Conservation (phyloP, 768 basidiomycete species). For the Termitomyces eurrhizus region DNA sequence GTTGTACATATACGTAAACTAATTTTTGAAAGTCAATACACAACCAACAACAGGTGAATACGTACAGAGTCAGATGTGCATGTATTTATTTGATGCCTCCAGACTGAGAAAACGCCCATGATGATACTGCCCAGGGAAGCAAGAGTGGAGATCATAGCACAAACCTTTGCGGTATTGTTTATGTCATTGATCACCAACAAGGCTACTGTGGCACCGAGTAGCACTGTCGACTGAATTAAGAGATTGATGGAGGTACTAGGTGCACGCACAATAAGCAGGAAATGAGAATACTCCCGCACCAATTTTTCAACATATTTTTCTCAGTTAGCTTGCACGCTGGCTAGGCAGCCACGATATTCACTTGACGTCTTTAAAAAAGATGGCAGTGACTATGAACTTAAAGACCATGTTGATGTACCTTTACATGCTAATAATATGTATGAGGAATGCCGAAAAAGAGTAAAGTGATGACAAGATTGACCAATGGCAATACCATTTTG, state of each 20-base stretch:
- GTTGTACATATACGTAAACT: conserved; percentile 56
- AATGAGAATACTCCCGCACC: conserved; percentile 52
- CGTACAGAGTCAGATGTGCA: conserved; percentile 40
- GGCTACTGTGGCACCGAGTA: conserved; percentile 51
- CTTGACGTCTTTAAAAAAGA: conserved; percentile 28
- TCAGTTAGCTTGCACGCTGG: conserved; percentile 47
- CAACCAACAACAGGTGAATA: background rate
- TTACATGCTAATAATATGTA: conserved; percentile 47
- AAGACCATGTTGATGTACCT: conserved; percentile 17
- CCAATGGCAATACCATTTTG: conserved; percentile 22
- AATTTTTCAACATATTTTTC: conserved; percentile 45
- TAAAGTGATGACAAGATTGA: conserved; percentile 36
- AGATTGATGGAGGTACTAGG: background rate
- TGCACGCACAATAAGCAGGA: conserved; percentile 47
- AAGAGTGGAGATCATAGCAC: conserved; percentile 43
- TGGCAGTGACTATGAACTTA: background rate
- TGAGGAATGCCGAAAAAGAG: conserved; percentile 52
- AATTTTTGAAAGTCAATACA: background rate
- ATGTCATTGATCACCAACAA: conserved; percentile 43
- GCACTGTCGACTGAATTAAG: conserved; percentile 41
- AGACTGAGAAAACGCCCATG: conserved; percentile 52
- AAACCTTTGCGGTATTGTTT: conserved; percentile 27
- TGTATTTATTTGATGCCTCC: conserved; percentile 49
- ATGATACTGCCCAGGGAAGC: conserved; percentile 53
- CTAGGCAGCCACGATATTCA: conserved; percentile 46